Percentiles rank a stretch among this genome's conserved stretches.
Evolutionary conservation across 306 rosid species (phyloP).

Genomic region (Potentilla sterilis): DNA sequence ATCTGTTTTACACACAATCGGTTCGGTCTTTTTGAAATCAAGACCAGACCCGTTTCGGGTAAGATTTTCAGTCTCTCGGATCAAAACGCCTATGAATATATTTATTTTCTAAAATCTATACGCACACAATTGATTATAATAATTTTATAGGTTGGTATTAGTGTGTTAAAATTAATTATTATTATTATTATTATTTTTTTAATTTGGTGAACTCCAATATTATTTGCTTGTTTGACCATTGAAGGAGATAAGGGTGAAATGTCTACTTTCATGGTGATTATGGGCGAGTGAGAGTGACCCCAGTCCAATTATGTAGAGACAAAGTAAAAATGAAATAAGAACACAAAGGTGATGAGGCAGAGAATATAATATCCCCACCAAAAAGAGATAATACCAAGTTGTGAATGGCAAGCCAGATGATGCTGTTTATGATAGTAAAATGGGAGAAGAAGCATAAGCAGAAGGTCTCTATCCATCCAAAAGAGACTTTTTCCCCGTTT

Average conservation of each 20-base stretch:
- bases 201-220: not conserved
- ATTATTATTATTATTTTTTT: no score
- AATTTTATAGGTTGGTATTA: no score
- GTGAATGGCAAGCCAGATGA: constrained; percentile 18
- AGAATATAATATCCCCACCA: not conserved
- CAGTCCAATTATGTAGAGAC: not conserved
- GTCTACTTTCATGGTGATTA: no score
- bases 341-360: not conserved
- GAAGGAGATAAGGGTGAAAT: not conserved
- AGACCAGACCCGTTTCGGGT: no score
- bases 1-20: no score
- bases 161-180: no score
- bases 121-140: no score
- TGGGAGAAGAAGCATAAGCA: not conserved
- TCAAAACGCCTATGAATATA: no score
- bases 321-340: not conserved
- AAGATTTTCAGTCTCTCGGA: no score
- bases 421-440: not conserved
- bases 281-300: not conserved
- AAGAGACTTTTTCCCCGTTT: no score
- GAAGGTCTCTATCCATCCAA: not conserved
- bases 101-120: no score
- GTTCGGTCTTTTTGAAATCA: no score
- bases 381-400: not conserved
- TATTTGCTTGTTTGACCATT: not conserved